These are phyloP conservation scores for Leptomonas seymouri DNA, from an alignment of 208 protist genomes.

Conservation along the genomic window DNA sequence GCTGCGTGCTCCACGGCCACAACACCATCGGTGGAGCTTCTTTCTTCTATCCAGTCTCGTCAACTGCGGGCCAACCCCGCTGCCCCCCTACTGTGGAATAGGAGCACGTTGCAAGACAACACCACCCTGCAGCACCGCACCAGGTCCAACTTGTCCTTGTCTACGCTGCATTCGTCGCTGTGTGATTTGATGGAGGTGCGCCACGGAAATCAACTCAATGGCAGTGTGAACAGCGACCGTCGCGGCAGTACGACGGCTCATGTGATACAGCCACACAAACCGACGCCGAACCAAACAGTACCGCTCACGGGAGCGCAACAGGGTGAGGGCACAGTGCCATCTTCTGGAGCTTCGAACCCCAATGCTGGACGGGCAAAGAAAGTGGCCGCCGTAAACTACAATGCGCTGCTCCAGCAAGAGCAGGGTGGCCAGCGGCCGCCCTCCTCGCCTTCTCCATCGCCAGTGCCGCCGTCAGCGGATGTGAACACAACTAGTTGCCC, in stretches of 20 bases:
- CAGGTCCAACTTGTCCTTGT: conserved; percentile 3
- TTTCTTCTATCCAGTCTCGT: conserved; percentile 32
- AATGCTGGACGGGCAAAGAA: conserved; percentile 7
- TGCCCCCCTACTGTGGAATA: conserved; percentile 29
- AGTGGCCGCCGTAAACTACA: conserved; percentile 45
- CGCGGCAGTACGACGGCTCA: conserved; percentile 11
- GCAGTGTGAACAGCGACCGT: background rate
- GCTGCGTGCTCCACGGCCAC: background rate
- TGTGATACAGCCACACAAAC: conserved; percentile 9
- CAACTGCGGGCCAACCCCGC: conserved; percentile 37
- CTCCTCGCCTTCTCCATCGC: background rate
- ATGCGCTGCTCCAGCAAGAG: conserved; percentile 36
- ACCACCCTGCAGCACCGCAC: conserved; percentile 2
- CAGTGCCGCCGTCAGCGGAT: background rate
- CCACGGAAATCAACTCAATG: background rate
- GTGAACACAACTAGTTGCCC: background rate
- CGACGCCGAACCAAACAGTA: background rate
- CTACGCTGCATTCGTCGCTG: conserved; percentile 18
- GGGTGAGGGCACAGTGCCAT: background rate
- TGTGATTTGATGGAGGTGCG: background rate
- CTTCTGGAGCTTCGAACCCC: background rate
- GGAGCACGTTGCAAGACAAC: conserved; percentile 1
- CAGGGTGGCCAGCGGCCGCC: conserved; percentile 1
- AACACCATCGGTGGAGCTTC: background rate
- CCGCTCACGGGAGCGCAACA: background rate